Evolutionary conservation across 163 green algal genomes (phyloP), one percentile per base, ranked within the genome.

Genomic region (Chlamydomonas reinhardtii): DNA sequence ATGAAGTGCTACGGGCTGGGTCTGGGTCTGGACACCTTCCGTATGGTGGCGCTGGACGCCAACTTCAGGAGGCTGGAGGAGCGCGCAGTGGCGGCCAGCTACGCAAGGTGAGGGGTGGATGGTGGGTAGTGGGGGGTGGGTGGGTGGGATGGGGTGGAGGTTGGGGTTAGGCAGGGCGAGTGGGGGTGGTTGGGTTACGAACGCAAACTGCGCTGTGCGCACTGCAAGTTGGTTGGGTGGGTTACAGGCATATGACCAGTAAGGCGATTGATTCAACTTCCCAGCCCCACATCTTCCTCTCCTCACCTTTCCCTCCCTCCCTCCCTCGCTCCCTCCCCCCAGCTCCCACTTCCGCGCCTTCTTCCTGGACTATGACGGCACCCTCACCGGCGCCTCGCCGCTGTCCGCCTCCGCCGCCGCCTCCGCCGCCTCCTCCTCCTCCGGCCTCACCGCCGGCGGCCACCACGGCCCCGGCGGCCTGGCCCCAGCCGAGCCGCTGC

Each of bases 1-100:
- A 96, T 99, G 93, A 96, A 97, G 88, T 99, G 95, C 91, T 99
- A 99, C 88, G 96, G 94, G 27, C 92, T 99, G 70, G 98, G 98
- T 2, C 95, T 99, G 85, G 98, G 97, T 32, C 95, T 99, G 69
- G 95, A 99, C 91, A 98, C 94, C 32, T 99, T 99, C 94, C 94
- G 96, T 76, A 96, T 99, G 89, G 96, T 99, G 52, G 96, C 97
- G n/a, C 94, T 99, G 43, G 96, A 98, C 62, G 94, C 94, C 64
- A 96, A 98, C 90, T 99, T 99, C 93, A 90, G 94, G 62, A 97
- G 96, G 85, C 93, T 99, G 80, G 93, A 98, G 43, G 89, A 92
- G 64, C 29, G 59, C 9, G 19, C 37, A 22, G 76, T 89, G 54
- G 76, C 84, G n/a, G 43, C 62, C 56, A 82, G 75, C 0, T 92